Base-by-base conservation (phyloP, 345 rosid species). In the Euphorbia pulcherrima region DNA sequence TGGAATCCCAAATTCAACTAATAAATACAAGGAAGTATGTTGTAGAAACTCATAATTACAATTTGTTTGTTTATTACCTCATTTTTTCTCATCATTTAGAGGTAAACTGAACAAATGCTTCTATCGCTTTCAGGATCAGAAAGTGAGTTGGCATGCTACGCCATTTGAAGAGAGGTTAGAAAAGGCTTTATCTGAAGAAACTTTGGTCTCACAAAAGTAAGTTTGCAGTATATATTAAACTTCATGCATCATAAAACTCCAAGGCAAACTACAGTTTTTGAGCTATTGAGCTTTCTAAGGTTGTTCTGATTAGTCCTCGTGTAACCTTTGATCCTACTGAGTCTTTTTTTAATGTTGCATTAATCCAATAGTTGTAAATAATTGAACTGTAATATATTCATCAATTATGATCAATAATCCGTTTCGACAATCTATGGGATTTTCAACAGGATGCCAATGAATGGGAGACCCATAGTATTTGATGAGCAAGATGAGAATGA, bases 121-220 rank as follows among this genome's bases (percentile, higher is more conserved):
- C 53, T 67, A 74, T 67, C 67, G 51, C 65, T 71, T 65, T 72
- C 87, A 95, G 99, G 97, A 92, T 74, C 97, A 95, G 72, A 94
- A 88, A 77, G 99, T 91, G 20, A 88, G 90, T 62, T 94, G 97
- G 97, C 99, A 95, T 71, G 99, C 97, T 13, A 92, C 99, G 17
- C 99, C 97, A 67, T 95, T 95, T 54, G 97, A 92, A 64, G 97
- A 88, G 82, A 95, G 99, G 74, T 68, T 95, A 67, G 99, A 95
- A 75, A 95, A 95, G 85, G 99, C 97, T 21, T 73, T 94, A 65
- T 88, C 92, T 6, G 88, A 88, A 47, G 90, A 89, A 72, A 85
- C 67, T 70, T 65, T 65, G 11, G 18, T 83, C 65, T 57, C 88
- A 23, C 83, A 87, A 74, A 84, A 82, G 96, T 87, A 81, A 27